Conservation (phyloP, 1,284 basidiomycete species). For the Irpex sp. region DNA sequence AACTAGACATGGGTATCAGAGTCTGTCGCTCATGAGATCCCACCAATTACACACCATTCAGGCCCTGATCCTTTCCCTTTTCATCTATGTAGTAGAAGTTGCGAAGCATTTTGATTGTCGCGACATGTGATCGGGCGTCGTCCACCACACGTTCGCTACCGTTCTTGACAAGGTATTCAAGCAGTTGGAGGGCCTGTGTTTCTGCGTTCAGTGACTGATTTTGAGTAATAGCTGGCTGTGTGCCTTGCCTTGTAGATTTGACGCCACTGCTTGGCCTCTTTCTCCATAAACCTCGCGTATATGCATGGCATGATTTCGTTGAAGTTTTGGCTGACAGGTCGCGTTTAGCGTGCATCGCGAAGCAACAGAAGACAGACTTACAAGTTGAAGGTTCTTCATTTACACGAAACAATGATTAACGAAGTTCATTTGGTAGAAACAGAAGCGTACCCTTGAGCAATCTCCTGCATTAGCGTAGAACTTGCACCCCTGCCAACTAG, state of each 20-base stretch:
- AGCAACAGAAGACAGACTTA: constrained; percentile 27
- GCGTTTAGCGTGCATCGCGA: constrained; percentile 52
- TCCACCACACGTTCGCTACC: constrained; percentile 99
- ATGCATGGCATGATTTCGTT: constrained; percentile 99
- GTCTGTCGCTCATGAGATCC: not conserved
- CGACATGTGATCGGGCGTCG: constrained; percentile 92
- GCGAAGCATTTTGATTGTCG: constrained; percentile 95
- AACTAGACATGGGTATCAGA: constrained; percentile 45
- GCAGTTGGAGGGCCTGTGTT: constrained; percentile 80
- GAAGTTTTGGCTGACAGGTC: constrained; percentile 78
- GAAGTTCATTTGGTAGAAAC: not conserved
- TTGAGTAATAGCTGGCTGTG: not conserved
- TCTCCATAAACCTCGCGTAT: constrained; percentile 94
- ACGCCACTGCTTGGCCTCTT: constrained; percentile 97
- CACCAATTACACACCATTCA: constrained; percentile 69
- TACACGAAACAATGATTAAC: not conserved
- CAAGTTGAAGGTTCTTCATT: constrained; percentile 85
- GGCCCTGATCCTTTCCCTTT: constrained; percentile 98
- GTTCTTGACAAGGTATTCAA: constrained; percentile 96
- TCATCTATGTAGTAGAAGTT: constrained; percentile 99
- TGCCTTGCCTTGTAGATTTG: constrained; percentile 93
- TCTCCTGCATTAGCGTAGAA: constrained; percentile 98
- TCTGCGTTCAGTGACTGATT: not conserved
- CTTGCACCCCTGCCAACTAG: constrained; percentile 80
- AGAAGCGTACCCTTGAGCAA: constrained; percentile 82